phyloP scores from a whole-genome alignment of 768 basidiomycete genomes.

The Gautieria morchelliformis region DNA sequence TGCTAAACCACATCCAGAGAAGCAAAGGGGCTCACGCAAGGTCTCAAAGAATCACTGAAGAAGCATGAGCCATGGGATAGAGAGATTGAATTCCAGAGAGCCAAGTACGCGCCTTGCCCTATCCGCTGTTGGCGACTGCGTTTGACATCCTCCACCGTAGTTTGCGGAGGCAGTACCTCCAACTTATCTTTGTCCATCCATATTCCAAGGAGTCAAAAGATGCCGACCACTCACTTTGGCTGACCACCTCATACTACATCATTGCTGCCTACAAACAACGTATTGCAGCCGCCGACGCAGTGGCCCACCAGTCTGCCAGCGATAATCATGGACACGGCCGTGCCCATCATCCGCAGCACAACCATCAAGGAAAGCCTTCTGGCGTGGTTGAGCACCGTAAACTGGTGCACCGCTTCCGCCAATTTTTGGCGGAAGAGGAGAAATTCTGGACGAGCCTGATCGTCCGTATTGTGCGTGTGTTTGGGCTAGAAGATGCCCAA shows the following conservation, averaged over 20 bases:
- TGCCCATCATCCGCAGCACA: conserved; percentile 27
- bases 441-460: conserved; percentile 84
- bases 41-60: conserved; percentile 66
- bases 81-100: conserved; percentile 79
- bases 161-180: conserved; percentile 61
- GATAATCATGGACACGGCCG: neutral
- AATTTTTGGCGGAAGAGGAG: conserved; percentile 85
- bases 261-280: conserved; percentile 76
- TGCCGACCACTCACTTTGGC: conserved; percentile 80
- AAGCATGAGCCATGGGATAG: conserved; percentile 71
- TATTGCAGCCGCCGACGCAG: conserved; percentile 53
- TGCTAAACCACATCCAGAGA: conserved; percentile 38
- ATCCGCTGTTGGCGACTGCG: neutral
- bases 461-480: conserved; percentile 62
- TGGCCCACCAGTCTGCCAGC: conserved; percentile 7
- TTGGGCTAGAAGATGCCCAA: conserved; percentile 56
- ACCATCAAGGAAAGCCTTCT: conserved; percentile 31
- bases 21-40: conserved; percentile 65
- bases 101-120: conserved; percentile 49
- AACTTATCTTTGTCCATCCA: conserved; percentile 58
- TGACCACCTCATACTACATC: conserved; percentile 83
- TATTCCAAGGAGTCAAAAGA: conserved; percentile 67
- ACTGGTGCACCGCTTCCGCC: conserved; percentile 77
- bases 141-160: conserved; percentile 25
- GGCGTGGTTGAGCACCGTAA: conserved; percentile 79